Evolutionary conservation across 345 rosid species (phyloP).

Genomic region (Citrus medica): DNA sequence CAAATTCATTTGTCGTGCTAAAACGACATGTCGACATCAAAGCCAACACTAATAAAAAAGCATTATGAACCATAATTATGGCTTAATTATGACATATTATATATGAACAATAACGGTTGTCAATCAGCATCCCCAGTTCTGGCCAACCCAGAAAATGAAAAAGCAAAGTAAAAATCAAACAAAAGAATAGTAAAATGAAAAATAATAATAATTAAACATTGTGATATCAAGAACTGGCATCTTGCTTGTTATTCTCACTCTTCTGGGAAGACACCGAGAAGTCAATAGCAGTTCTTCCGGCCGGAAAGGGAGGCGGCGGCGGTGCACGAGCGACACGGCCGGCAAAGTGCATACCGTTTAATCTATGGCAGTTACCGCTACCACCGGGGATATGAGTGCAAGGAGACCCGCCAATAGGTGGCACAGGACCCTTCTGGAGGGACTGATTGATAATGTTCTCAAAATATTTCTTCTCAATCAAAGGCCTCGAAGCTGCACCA

Average conservation of each 20-base stretch:
- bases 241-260: background rate
- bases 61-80: no score
- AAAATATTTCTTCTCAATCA: constrained; percentile 9
- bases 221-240: background rate
- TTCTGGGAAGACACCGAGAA: background rate
- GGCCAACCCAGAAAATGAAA: background rate
- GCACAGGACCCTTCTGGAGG: constrained; percentile 21
- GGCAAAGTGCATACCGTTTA: constrained; percentile 22
- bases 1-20: no score
- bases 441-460: constrained; percentile 9
- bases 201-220: no score
- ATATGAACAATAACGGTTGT: background rate
- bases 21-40: no score
- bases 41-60: no score
- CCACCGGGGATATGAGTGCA: constrained; percentile 25
- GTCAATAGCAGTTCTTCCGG: background rate
- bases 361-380: background rate
- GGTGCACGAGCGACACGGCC: background rate
- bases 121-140: background rate
- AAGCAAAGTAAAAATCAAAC: no score
- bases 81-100: no score
- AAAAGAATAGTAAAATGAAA: background rate
- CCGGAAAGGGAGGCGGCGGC: background rate
- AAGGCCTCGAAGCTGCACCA: constrained; percentile 22
- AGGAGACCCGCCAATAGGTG: constrained; percentile 18